Evolutionary conservation across 805 yeast genomes (phyloP), one percentile per base, ranked within the genome.

Genomic region (Saccharomyces eubayanus): DNA sequence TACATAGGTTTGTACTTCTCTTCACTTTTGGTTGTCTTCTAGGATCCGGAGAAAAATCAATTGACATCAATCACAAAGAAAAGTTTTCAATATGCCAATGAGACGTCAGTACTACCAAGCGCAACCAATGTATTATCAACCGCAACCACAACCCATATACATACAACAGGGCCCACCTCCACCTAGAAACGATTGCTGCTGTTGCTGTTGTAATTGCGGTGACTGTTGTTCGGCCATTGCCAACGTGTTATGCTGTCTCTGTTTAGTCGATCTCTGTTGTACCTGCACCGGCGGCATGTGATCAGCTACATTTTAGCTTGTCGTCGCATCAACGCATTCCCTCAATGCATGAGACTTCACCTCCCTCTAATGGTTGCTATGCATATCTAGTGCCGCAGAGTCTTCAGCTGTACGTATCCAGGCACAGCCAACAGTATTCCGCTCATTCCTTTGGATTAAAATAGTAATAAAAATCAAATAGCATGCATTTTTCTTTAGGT

Each of bases 51-150:
- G n/a, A 36, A 10, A 36, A n/a, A 36, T n/a, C 10, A 9, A 36
- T 36, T 21, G 5, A 16, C 21, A 21, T 36, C 41, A 9, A 20
- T 14, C 16, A 16, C 9, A 36, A 36, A 36, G 20, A 4, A 36
- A 16, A 36, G 11, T 4, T 12, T n/a, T 6, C 24, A 11, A 36
- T 11, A 8, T 36, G 8, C 8, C 24, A 36, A 36, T 36, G 43
- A 36, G 43, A 6, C 43, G 20, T 5, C 43, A 36, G 9, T 36
- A 36, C 21, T 36, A 36, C 8, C 56, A 47, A 28, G 50, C 31
- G 21, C 58, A 55, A 48, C 59, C 54, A 30, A 47, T 47, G 47
- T 56, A 56, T 46, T 56, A 56, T 41, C 57, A 53, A 28, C 53
- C 52, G 28, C 54, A 46, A n/a, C 52, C 27, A 6, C 59, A 55